Evolutionary conservation across 345 rosid species (phyloP), one percentile per base, ranked within the genome.

Genomic region (Murraya paniculata): DNA sequence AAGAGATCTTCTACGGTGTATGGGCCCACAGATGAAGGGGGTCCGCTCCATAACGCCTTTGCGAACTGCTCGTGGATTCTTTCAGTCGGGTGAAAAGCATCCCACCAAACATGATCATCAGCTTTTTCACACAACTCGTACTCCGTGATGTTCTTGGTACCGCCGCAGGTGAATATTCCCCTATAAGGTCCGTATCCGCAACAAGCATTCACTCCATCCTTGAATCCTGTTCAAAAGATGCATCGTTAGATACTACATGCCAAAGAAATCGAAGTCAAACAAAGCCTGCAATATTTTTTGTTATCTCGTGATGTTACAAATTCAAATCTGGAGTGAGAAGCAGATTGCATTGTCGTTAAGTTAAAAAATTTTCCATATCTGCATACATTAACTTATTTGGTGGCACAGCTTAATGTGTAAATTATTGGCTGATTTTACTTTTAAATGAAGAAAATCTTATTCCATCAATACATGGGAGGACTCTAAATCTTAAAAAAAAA

Each of bases 71-170:
- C 64, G 53, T 90, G 89, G 60, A 86, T 68, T 58, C 78, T 73
- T 50, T 90, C 87, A 4, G 88, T 82, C 39, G 91, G 84, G 76
- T 88, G 91, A 80, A 78, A 81, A n/a, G 91, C 86, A 76, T 88
- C 89, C 90, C 86, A 90, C 91, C 91, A 88, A 19, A 90, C 60
- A 28, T 85, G 45, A 1, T 81, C 85, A 28, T 84, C 81, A 1
- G 82, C 68, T 27, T 80, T 83, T 13, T 82, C 81, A 55, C 91
- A 86, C 31, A 88, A 64, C 38, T 85, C 30, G 75, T 79, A 86
- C 2, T 80, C 79, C 13, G 45, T 50, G 5, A 70, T 58, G 57
- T 56, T 68, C 83, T 75, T 80, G 6, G 59, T 81, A 68, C 91
- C 89, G 38, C 91, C 91, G 27, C 91, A 84, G 39, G 78, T 82